A percentile compares a stretch with the other conserved stretches of the same genome.
Evolutionary conservation across 176 grass and related monocot species (phyloP).

Genomic region (Secale cereale): DNA sequence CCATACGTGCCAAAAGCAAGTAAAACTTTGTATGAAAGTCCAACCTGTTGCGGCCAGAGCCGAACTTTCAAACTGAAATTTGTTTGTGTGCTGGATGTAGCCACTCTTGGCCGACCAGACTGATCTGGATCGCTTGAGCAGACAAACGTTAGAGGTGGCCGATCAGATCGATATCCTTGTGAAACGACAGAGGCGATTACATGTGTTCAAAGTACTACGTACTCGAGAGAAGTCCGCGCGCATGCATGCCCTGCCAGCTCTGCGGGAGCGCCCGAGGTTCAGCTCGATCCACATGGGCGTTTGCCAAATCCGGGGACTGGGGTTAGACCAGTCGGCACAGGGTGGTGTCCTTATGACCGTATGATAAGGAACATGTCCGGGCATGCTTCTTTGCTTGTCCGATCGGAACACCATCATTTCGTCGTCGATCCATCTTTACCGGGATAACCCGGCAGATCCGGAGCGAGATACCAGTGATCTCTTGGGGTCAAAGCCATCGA

Average conservation of each 20-base stretch:
- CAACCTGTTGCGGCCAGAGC: not conserved
- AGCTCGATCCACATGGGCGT: not conserved
- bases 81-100: not conserved
- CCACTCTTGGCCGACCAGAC: not conserved
- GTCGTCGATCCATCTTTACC: not conserved
- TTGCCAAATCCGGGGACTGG: not conserved
- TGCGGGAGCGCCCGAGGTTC: not conserved
- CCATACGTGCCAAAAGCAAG: not conserved
- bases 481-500: slow-evolving; percentile 20
- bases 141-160: not conserved
- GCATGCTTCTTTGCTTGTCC: slow-evolving; percentile 4
- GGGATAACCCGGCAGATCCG: not conserved
- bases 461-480: not conserved
- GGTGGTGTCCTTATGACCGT: slow-evolving; percentile 10
- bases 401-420: not conserved
- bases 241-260: not conserved
- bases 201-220: not conserved
- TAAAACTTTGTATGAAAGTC: not conserved
- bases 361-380: slow-evolving; percentile 25
- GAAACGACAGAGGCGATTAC: not conserved
- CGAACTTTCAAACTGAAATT: not conserved
- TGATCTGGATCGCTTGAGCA: not conserved
- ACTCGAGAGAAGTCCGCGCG: not conserved
- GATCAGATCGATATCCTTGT: not conserved
- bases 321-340: slow-evolving; percentile 12